Evolutionary conservation across 139 green algal genomes (phyloP), one percentile per base, ranked within the genome.

Genomic region (Ettlia oleoabundans): DNA sequence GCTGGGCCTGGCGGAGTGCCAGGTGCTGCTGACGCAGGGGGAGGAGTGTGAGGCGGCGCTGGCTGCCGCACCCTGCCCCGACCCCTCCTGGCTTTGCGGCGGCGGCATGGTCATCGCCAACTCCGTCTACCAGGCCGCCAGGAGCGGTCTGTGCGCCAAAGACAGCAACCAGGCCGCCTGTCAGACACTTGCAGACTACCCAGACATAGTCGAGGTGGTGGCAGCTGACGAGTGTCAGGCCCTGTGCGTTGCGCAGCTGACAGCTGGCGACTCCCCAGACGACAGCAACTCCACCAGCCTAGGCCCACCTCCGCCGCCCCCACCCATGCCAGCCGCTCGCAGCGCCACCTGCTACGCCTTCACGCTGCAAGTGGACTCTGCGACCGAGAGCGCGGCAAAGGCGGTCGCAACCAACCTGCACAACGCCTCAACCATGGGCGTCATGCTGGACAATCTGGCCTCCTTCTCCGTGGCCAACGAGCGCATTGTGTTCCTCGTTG

Each of bases 1-100:
- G 83, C 33, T 87, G 35, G 65, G 58, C n/a, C 30, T 87, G 37
- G 26, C 69, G 33, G n/a, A 41, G 19, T 87, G 83, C 67, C 83
- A 87, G 52, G 76, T 87, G 51, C 30, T 32, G 35, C 64, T 87
- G 51, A 74, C 58, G 15, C 55, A 68, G 55, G 75, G 58, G 10
- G 9, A 62, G 75, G 24, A 37, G 18, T 81, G 75, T 40, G 32
- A 28, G 22, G 55, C 58, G 28, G 75, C 75, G 58, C 66, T 83
- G 30, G 78, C 65, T 21, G 78, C 65, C 32, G 37, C 47, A 5
- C 65, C 65, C 66, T 83, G 78, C 66, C 37, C 64, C 32, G 78
- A 83, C 66, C 78, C 78, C 8, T 42, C 69, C 35, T 83, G 51
- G 37, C 35, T 83, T 13, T 83, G 78, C 66, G 78, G 35, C 37